Conservation (phyloP, 169 alveolate genomes). For the Eimeria maxima region DNA sequence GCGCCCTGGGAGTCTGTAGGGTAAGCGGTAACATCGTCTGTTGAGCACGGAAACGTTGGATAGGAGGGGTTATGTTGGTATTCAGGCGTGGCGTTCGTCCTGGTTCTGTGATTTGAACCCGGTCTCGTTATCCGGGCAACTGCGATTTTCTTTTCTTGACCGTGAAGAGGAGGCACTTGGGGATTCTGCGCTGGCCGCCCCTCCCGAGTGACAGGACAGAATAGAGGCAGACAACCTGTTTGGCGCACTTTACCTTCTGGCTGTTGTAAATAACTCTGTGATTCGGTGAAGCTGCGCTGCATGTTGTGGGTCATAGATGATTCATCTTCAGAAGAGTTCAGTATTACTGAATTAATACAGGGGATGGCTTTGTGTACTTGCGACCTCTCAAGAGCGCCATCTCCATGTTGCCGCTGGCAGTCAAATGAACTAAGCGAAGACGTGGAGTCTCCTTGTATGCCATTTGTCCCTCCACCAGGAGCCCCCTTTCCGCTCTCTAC, state of each 20-base stretch:
- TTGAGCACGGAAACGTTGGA: background rate
- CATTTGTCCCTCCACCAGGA: background rate
- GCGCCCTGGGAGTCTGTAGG: background rate
- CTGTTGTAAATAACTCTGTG: conserved; percentile 14
- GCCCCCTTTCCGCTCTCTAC: background rate
- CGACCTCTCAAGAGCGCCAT: background rate
- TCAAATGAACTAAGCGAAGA: background rate
- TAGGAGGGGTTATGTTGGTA: background rate
- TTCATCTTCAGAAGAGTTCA: conserved; percentile 20
- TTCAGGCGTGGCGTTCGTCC: background rate
- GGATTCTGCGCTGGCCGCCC: background rate
- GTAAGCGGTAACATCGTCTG: background rate
- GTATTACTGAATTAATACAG: background rate
- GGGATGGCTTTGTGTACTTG: background rate
- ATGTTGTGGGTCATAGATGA: background rate
- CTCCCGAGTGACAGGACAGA: conserved; percentile 7
- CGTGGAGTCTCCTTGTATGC: background rate
- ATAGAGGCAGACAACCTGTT: conserved; percentile 2
- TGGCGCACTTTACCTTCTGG: background rate
- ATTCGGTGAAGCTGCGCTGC: background rate
- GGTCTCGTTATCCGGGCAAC: background rate
- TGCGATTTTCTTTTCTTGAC: conserved; percentile 17
- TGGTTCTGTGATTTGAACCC: background rate
- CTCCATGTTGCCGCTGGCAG: background rate
- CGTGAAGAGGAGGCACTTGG: background rate